phyloP scores from a whole-genome alignment of 2,329 filamentous ascomycete species.

The Diaporthe sp. region DNA sequence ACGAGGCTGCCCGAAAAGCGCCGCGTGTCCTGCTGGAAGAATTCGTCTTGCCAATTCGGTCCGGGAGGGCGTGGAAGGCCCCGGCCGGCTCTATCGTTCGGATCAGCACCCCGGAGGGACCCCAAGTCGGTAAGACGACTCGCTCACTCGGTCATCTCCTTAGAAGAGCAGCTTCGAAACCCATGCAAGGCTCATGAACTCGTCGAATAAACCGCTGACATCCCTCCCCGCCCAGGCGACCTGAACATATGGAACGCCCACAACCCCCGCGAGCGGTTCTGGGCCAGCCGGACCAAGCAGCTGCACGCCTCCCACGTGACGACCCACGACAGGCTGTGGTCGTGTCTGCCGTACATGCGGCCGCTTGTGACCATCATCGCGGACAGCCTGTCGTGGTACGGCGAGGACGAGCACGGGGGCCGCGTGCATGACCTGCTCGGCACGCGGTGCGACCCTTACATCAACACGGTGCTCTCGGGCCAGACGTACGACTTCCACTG shows the following conservation, averaged over 20 bases:
- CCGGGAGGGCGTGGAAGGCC: slow-evolving; percentile 78
- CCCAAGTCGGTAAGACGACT: slow-evolving; percentile 71
- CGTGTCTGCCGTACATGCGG: slow-evolving; percentile 79
- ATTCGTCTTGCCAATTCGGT: slow-evolving; percentile 78
- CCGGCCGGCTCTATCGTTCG: slow-evolving; percentile 75
- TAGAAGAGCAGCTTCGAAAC: no score
- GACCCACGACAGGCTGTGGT: slow-evolving; percentile 81
- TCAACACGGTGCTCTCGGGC: slow-evolving; percentile 79
- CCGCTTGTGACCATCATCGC: slow-evolving; percentile 77
- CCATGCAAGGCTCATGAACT: not conserved
- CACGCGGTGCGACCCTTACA: slow-evolving; percentile 87
- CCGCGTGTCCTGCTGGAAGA: slow-evolving; percentile 55
- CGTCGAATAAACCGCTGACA: not conserved
- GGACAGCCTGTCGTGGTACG: slow-evolving; percentile 74
- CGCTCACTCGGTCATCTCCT: not conserved
- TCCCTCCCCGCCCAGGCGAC: slow-evolving; percentile 61
- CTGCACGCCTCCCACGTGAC: slow-evolving; percentile 81
- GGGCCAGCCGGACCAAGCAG: slow-evolving; percentile 82
- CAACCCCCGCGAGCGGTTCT: slow-evolving; percentile 84
- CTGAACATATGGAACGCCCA: slow-evolving; percentile 83
- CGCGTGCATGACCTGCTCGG: slow-evolving; percentile 83
- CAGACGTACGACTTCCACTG: slow-evolving; percentile 83
- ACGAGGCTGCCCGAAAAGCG: slow-evolving; percentile 69
- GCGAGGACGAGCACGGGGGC: slow-evolving; percentile 71
- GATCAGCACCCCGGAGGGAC: slow-evolving; percentile 79